Percentiles rank a stretch among this genome's conserved stretches.
These are phyloP conservation scores for Calycina herbarum DNA, from an alignment of 2,329 filamentous ascomycete species.

Conservation along the genomic window DNA sequence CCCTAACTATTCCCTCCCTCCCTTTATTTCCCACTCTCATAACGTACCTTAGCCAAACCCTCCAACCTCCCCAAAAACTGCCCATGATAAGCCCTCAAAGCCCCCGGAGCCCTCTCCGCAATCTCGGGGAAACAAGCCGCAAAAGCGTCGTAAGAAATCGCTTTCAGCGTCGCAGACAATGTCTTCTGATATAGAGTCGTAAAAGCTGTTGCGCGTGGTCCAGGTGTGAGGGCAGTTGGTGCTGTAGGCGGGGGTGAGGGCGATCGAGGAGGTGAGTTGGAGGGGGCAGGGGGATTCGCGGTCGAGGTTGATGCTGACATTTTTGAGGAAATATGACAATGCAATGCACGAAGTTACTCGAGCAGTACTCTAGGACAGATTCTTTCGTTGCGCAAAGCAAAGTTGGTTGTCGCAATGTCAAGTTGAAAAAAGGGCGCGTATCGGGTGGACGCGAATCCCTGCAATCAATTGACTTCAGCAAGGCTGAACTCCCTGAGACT, in stretches of 20 bases:
- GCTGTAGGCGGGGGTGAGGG: conserved; percentile 29
- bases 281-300: conserved; percentile 8
- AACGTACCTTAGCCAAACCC: conserved; percentile 45
- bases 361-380: neutral
- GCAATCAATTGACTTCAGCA: neutral
- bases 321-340: neutral
- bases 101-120: conserved; percentile 49
- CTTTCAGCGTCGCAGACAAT: conserved; percentile 54
- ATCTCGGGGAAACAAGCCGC: conserved; percentile 62
- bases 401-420: neutral
- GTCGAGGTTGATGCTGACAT: neutral
- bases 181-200: conserved; percentile 53
- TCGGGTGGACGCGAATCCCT: conserved; percentile 6
- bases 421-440: neutral
- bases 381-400: neutral
- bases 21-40: neutral
- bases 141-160: conserved; percentile 58
- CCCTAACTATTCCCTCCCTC: neutral
- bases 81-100: conserved; percentile 55
- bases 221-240: conserved; percentile 43
- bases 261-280: conserved; percentile 13
- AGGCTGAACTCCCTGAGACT: neutral
- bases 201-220: conserved; percentile 57
- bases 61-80: conserved; percentile 59
- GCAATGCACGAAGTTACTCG: neutral